phyloP scores from a whole-genome alignment of 2,329 filamentous ascomycete genomes.

The Didymella lethalis region DNA sequence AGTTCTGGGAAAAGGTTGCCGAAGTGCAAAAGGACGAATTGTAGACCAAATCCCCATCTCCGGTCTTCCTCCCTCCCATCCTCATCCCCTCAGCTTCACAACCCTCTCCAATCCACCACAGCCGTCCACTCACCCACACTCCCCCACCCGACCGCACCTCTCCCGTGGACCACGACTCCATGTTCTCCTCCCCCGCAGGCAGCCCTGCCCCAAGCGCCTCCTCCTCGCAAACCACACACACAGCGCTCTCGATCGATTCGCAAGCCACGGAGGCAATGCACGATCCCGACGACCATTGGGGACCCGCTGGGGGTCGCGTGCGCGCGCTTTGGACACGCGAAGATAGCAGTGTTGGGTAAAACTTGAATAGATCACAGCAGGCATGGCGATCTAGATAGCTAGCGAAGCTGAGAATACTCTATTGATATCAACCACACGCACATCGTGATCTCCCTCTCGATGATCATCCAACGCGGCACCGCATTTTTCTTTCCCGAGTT shows the following conservation, averaged over 20 bases:
- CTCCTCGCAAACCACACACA: not conserved
- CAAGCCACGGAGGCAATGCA: not conserved
- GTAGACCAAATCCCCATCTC: constrained; percentile 24
- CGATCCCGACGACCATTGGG: not conserved
- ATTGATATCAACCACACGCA: not conserved
- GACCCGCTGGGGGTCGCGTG: not conserved
- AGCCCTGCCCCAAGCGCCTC: not conserved
- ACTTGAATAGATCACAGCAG: constrained; percentile 8
- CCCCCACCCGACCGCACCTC: too few relatives aligned
- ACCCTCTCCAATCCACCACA: too few relatives aligned
- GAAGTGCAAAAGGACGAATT: constrained; percentile 33
- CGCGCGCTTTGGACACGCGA: not conserved
- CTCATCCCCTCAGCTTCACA: too few relatives aligned
- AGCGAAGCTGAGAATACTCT: not conserved
- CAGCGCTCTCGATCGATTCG: not conserved
- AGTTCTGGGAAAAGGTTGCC: constrained; percentile 37
- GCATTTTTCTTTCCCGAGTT: too few relatives aligned
- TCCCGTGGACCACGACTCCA: too few relatives aligned
- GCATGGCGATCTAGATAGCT: constrained; percentile 8
- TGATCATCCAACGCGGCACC: too few relatives aligned
- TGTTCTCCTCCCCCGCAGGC: not conserved
- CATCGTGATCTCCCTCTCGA: too few relatives aligned
- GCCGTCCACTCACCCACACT: too few relatives aligned
- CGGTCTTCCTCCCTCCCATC: not conserved
- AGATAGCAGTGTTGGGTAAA: not conserved